Conservation (phyloP, 139 green algal species). For the Chlorella sp. region DNA sequence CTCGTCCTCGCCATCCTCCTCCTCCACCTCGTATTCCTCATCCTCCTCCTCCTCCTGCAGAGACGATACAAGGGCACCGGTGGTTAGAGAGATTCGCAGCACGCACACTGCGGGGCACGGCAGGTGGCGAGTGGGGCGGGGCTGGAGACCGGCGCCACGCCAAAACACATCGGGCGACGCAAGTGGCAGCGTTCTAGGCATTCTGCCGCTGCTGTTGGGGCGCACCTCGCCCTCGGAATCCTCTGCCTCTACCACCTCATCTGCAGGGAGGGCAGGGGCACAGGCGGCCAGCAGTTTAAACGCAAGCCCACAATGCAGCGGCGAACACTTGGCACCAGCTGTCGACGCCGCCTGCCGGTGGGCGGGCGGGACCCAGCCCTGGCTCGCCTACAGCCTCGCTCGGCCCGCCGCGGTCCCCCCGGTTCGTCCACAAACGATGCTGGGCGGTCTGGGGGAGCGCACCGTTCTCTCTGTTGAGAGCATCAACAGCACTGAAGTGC, state of each 20-base stretch:
- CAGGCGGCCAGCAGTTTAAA: neutral
- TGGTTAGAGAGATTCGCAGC: no score
- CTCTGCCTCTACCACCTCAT: slow-evolving; percentile 25
- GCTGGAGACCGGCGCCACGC: neutral
- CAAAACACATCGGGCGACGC: neutral
- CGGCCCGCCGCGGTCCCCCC: neutral
- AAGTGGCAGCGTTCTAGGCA: neutral
- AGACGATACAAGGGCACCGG: neutral
- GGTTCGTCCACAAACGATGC: neutral
- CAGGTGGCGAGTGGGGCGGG: neutral
- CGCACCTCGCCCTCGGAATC: slow-evolving; percentile 5
- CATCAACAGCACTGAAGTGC: slow-evolving; percentile 22
- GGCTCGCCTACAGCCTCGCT: neutral
- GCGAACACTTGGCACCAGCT: neutral
- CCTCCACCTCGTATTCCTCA: slow-evolving; percentile 45
- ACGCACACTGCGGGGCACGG: neutral
- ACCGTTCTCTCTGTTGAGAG: slow-evolving; percentile 44
- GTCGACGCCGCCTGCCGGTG: neutral
- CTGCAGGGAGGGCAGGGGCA: neutral
- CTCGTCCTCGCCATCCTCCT: slow-evolving; percentile 42
- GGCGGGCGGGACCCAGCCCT: neutral
- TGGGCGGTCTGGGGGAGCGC: neutral
- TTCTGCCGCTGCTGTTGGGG: neutral
- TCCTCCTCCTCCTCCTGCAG: slow-evolving; percentile 11
- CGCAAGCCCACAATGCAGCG: neutral